phyloP scores from a whole-genome alignment of 108 stramenopile genomes.

The Asterionellopsis glacialis region DNA sequence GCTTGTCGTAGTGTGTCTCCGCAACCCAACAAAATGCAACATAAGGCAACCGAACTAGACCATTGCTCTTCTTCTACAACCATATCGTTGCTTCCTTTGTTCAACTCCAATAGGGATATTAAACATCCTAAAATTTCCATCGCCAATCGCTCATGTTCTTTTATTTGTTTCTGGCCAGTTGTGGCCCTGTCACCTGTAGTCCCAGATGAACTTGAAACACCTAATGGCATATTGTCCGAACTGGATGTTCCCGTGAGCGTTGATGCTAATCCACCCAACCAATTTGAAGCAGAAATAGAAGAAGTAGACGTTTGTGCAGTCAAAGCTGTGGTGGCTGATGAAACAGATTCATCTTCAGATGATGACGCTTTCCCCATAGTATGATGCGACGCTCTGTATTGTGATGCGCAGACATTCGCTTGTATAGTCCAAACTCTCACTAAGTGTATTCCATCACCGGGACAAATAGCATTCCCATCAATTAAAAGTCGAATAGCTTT shows the following conservation, averaged over 20 bases:
- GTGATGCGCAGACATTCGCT: constrained; percentile 52
- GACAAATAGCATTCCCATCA: constrained; percentile 76
- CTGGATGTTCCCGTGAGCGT: no score
- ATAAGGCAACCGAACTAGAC: constrained; percentile 32
- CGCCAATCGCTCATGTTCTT: constrained; percentile 10
- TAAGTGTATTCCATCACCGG: constrained; percentile 65
- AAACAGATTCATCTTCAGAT: no score
- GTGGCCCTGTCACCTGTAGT: constrained; percentile 7
- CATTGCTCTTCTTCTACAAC: constrained; percentile 26
- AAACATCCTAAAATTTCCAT: constrained; percentile 45
- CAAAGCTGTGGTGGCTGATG: no score
- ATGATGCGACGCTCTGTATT: no score
- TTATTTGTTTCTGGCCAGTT: constrained; percentile 7
- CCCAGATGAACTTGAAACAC: neutral
- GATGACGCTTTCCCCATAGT: no score
- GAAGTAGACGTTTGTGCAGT: no score
- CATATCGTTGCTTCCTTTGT: neutral
- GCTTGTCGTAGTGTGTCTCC: constrained; percentile 23
- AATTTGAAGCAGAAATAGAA: no score
- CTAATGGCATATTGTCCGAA: no score
- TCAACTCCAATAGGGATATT: constrained; percentile 32
- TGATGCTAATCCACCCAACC: no score
- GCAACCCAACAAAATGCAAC: constrained; percentile 20
- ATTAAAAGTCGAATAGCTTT: constrained; percentile 64
- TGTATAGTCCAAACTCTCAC: constrained; percentile 76